Conservation (phyloP, 257 asterid genomes). For the Leonotis leonurus region DNA sequence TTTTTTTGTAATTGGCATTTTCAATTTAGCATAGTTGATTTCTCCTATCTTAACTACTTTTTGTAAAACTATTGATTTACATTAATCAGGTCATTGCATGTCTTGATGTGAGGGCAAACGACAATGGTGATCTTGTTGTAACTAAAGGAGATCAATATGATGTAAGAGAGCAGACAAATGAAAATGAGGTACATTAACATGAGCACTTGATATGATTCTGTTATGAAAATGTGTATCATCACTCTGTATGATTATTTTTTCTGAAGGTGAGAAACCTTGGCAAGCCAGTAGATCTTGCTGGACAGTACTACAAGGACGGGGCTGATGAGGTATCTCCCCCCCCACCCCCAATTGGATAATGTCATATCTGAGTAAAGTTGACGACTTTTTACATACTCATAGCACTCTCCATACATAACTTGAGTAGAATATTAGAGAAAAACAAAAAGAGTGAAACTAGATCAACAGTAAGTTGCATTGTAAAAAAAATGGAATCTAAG, state of each 20-base stretch:
- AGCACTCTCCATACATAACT: background rate
- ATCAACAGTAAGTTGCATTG: background rate
- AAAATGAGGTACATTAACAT: conserved; percentile 56
- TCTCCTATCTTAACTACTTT: background rate
- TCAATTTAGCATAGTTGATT: background rate
- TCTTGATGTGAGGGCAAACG: conserved; percentile 95
- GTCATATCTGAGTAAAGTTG: background rate
- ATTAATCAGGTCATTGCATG: conserved; percentile 89
- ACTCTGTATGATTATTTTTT: background rate
- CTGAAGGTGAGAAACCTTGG: conserved; percentile 93
- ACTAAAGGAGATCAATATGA: conserved; percentile 99
- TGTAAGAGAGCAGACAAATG: conserved; percentile 70
- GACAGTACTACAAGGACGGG: conserved; percentile 82
- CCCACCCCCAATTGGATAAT: background rate
- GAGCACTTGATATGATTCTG: background rate
- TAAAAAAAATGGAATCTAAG: background rate
- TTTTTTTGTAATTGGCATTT: background rate
- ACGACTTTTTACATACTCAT: background rate
- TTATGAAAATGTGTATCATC: background rate
- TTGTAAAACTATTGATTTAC: conserved; percentile 2
- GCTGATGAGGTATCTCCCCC: conserved; percentile 82
- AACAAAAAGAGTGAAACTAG: background rate
- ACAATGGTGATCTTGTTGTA: conserved; percentile 86
- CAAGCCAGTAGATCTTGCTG: conserved; percentile 95
- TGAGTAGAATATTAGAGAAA: background rate